A percentile compares a stretch with the other conserved stretches of the same genome.
Evolutionary conservation across 257 asterid species (phyloP).

Genomic region (Avicennia marina): DNA sequence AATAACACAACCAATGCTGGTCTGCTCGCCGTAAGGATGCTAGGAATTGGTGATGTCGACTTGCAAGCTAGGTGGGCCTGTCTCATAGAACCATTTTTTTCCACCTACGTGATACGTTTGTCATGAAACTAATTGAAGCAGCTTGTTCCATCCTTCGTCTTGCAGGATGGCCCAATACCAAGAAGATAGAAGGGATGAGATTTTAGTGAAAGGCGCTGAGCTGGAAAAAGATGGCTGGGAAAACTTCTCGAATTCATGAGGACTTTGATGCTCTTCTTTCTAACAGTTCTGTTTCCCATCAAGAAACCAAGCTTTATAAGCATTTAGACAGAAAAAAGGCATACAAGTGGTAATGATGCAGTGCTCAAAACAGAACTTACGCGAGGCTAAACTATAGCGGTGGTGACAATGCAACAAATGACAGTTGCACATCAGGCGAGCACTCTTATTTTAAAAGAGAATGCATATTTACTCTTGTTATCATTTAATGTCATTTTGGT

Average conservation of each 20-base stretch:
- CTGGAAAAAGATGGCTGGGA: conserved; percentile 79
- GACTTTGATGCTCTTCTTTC: background rate
- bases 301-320: no score
- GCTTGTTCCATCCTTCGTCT: background rate
- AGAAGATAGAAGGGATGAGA: conserved; percentile 84
- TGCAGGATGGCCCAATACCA: conserved; percentile 80
- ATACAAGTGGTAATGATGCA: background rate
- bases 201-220: conserved; percentile 65
- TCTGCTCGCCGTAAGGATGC: conserved; percentile 70
- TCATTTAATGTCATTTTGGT: no score
- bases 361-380: background rate
- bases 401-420: background rate
- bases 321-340: background rate
- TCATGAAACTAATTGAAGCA: conserved; percentile 1
- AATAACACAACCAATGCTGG: conserved; percentile 98
- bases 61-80: conserved; percentile 66
- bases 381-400: background rate
- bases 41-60: conserved; percentile 70
- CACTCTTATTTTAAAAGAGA: no score
- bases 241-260: conserved; percentile 54
- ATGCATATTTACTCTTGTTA: no score
- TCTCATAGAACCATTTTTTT: background rate
- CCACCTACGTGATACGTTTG: background rate
- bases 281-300: no score
- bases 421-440: no score